Evolutionary conservation across 768 basidiomycete genomes (phyloP).

Genomic region (Coprinellus micaceus): DNA sequence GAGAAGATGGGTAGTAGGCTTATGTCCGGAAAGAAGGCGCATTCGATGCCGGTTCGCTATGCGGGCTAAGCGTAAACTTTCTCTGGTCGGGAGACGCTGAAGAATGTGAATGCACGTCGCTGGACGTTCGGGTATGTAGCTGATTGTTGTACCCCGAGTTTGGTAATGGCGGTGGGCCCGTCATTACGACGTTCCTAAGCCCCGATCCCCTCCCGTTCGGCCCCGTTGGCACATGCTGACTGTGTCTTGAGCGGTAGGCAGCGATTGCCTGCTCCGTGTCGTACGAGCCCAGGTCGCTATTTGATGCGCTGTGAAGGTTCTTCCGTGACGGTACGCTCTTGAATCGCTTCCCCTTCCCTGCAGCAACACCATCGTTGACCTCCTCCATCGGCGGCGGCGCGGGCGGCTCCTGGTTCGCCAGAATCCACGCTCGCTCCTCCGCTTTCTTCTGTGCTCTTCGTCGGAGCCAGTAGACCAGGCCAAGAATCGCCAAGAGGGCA

Average conservation of each 20-base stretch:
- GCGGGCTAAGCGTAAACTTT: too few species aligned
- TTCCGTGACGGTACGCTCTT: conserved; percentile 2
- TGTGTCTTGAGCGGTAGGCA: not conserved
- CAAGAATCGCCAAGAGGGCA: not conserved
- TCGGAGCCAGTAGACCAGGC: not conserved
- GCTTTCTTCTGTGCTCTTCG: not conserved
- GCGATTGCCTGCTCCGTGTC: not conserved
- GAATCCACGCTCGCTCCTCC: conserved; percentile 1
- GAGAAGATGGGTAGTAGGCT: too few species aligned
- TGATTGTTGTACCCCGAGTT: too few species aligned
- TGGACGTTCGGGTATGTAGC: not conserved
- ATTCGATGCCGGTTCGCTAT: too few species aligned
- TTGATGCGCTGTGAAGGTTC: not conserved
- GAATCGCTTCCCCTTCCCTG: conserved; percentile 2
- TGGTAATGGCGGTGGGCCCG: not conserved
- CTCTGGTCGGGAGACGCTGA: too few species aligned
- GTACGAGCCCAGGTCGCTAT: not conserved
- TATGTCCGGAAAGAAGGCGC: too few species aligned
- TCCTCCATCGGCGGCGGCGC: conserved; percentile 7
- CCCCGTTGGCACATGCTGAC: not conserved
- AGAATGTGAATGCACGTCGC: too few species aligned
- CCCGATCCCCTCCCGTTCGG: not conserved
- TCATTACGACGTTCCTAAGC: conserved; percentile 5
- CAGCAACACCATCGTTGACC: conserved; percentile 5
- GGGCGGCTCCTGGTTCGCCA: not conserved